phyloP scores from a whole-genome alignment of 257 asterid genomes.

The Ballota nigra region DNA sequence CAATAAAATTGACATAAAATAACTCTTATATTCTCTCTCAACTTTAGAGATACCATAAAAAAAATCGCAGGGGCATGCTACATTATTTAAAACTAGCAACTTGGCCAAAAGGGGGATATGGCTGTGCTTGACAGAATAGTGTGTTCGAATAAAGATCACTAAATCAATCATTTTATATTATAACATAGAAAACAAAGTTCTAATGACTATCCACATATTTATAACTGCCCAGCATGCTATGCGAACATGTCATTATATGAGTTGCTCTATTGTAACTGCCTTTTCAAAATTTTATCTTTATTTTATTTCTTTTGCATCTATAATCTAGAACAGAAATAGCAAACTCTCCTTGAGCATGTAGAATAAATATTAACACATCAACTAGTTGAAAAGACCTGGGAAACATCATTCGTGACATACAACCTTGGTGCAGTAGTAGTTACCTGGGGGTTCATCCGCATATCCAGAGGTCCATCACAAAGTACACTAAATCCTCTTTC shows the following conservation, averaged over 20 bases:
- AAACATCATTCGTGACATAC: not conserved
- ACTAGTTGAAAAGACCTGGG: not conserved
- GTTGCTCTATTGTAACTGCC: not conserved
- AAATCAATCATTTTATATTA: not conserved
- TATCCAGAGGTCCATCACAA: conserved; percentile 89
- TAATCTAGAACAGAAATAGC: not conserved
- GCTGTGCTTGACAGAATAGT: not conserved
- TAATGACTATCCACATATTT: not conserved
- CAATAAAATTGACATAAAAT: not conserved
- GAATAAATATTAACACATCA: conserved; percentile 1
- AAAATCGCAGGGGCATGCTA: not conserved
- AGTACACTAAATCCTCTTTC: conserved; percentile 93
- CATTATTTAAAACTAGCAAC: not conserved
- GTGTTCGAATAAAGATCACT: not conserved
- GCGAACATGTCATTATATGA: not conserved
- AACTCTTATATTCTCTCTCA: not conserved
- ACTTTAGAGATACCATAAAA: not conserved
- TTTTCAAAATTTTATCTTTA: not conserved
- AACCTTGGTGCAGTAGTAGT: conserved; percentile 14
- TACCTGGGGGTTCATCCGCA: conserved; percentile 99
- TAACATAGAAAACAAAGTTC: not conserved
- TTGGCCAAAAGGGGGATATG: not conserved
- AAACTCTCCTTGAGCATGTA: not conserved
- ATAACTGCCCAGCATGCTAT: conserved; percentile 3
- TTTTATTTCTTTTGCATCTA: not conserved